Conservation (phyloP, 225 moss, liverwort and hornwort genomes). For the Climacium dendroides region DNA sequence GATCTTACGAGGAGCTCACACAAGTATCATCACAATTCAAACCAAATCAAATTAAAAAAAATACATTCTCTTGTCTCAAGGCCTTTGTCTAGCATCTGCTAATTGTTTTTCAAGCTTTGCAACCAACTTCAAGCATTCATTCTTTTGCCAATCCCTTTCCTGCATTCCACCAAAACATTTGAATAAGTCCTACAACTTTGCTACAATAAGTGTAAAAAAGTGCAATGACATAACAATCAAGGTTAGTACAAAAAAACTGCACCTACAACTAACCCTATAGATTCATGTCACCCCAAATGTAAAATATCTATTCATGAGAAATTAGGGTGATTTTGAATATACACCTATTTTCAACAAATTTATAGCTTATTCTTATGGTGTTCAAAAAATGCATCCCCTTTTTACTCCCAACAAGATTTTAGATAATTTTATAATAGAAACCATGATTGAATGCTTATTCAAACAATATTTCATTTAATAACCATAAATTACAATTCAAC, state of each 20-base stretch:
- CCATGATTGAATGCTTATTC: background rate
- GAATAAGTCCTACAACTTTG: background rate
- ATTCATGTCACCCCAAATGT: background rate
- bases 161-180: background rate
- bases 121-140: background rate
- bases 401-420: background rate
- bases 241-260: background rate
- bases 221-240: background rate
- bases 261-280: background rate
- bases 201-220: rapidly evolving
- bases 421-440: background rate
- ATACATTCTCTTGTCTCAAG: background rate
- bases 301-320: background rate
- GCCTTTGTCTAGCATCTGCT: background rate
- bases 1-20: background rate
- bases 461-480: rapidly evolving
- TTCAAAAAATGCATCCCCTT: background rate
- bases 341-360: background rate
- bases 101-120: background rate
- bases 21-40: background rate
- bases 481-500: background rate
- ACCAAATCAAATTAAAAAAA: background rate
- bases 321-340: background rate
- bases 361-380: background rate
- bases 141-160: background rate